A percentile compares a stretch with the other conserved stretches of the same genome.
Conservation (phyloP, 179 eudicot genomes). For the Silene vulgaris region DNA sequence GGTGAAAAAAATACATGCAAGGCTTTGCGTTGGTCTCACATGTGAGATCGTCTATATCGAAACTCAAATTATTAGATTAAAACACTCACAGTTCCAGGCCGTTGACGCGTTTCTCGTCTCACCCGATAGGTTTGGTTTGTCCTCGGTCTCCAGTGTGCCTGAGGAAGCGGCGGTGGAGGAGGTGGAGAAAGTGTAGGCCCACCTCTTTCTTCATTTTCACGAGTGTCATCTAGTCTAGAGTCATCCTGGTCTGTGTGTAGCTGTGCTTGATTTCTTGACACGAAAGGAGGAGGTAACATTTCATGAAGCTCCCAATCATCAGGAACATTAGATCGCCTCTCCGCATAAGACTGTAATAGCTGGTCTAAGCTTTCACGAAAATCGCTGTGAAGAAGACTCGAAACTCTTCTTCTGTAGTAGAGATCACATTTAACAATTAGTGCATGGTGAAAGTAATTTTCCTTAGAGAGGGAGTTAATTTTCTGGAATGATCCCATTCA, state of each 20-base stretch:
- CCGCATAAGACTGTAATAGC: slow-evolving; percentile 82
- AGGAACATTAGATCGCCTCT: slow-evolving; percentile 68
- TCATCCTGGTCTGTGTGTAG: slow-evolving; percentile 49
- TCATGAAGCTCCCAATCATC: slow-evolving; percentile 83
- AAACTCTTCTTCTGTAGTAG: slow-evolving; percentile 76
- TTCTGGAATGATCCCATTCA: neutral
- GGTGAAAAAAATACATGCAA: too few relatives aligned
- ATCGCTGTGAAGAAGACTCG: slow-evolving; percentile 93
- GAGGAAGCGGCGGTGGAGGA: slow-evolving; percentile 69
- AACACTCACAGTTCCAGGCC: slow-evolving; percentile 42
- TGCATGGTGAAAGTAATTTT: neutral
- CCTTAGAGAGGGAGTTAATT: neutral
- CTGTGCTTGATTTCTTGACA: slow-evolving; percentile 46
- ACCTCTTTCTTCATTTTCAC: slow-evolving; percentile 40
- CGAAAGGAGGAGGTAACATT: slow-evolving; percentile 52
- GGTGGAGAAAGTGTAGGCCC: slow-evolving; percentile 52
- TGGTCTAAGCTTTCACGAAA: slow-evolving; percentile 94
- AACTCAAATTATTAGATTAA: neutral
- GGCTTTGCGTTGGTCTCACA: neutral
- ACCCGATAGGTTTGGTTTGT: slow-evolving; percentile 62
- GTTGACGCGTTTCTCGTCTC: slow-evolving; percentile 53
- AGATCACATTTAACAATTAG: slow-evolving; percentile 17
- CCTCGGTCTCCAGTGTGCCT: slow-evolving; percentile 62
- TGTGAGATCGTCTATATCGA: neutral
- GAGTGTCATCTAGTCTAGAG: slow-evolving; percentile 24